Evolutionary conservation across 441 rosid genomes (phyloP), one percentile per base, ranked within the genome.

Genomic region (Raphanus hybrid): DNA sequence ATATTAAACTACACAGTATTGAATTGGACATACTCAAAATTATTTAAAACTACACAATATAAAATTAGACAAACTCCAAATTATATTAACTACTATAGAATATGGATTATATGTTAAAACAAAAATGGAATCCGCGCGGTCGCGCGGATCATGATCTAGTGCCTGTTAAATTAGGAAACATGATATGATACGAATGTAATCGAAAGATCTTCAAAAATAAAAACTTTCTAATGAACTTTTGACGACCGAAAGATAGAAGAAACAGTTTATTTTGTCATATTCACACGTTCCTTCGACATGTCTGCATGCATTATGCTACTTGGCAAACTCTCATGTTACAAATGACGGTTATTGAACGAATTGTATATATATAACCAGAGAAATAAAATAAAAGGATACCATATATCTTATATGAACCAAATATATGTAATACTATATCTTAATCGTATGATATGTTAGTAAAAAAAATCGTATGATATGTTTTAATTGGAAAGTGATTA

Each of bases 241-340:
- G 55, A 52, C 15, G 29, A 23, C 18, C 41, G 37, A 65, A 39
- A 64, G 2, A 74, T 37, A 4, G 39, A 65, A 39, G 27, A 57
- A 2, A 37, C 5, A 74, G 45, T 37, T 5, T 37, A 7, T 20
- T 66, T 66, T 65, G 41, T 45, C 52, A 43, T 75, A 43, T 74
- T 43, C 20, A 75, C 73, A 75, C 73, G 78, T 75, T 3, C 23
- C 37, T 27, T 20, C 37, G 23, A 43, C 37, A 75, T 75, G 73
- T 58, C 26, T 75, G 16, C 62, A 50, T 75, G 78, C 78, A 75
- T 75, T 67, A 67, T 4, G 72, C 60, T 41, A 74, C 78, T 74
- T 74, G 78, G 78, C 73, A 58, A 9, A 58, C 35, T 66, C 59
- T 67, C 32, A 55, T 39, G 29, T 34, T 64, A 23, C 55, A 59